phyloP scores from a whole-genome alignment of 2,329 filamentous ascomycete species.

The Triangularia verruculosa region DNA sequence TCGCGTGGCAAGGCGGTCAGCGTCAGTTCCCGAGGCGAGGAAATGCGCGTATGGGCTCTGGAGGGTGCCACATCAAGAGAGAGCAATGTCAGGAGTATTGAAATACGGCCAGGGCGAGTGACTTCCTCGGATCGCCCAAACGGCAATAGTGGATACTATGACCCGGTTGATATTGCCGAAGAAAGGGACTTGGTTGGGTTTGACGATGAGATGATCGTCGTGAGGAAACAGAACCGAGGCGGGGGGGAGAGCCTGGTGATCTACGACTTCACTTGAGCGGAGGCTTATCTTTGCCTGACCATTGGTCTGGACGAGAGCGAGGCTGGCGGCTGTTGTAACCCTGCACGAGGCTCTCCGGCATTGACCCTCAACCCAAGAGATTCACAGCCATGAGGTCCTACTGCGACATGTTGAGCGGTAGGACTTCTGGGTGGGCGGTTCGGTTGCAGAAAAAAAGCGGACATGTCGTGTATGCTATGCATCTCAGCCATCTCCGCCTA shows the following conservation, averaged over 20 bases:
- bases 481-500: background rate
- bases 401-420: background rate
- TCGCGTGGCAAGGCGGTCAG: slow-evolving; percentile 84
- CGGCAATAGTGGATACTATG: background rate
- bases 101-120: slow-evolving; percentile 44
- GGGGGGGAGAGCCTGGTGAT: slow-evolving; percentile 70
- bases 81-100: slow-evolving; percentile 41
- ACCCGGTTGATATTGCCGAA: slow-evolving; percentile 39
- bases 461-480: background rate
- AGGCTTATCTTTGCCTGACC: background rate
- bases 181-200: slow-evolving; percentile 73
- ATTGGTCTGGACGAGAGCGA: background rate
- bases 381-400: background rate
- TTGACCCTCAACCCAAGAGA: background rate
- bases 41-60: slow-evolving; percentile 84
- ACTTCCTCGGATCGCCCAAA: slow-evolving; percentile 15
- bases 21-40: slow-evolving; percentile 75
- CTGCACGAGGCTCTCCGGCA: background rate
- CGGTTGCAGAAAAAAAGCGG: background rate
- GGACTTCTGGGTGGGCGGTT: background rate
- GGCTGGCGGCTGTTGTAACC: background rate
- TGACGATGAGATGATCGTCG: slow-evolving; percentile 87
- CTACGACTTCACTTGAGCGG: slow-evolving; percentile 74
- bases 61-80: slow-evolving; percentile 58
- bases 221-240: slow-evolving; percentile 66